Conservation (phyloP, 2,329 filamentous ascomycete species). For the Aspergillus clavatus region DNA sequence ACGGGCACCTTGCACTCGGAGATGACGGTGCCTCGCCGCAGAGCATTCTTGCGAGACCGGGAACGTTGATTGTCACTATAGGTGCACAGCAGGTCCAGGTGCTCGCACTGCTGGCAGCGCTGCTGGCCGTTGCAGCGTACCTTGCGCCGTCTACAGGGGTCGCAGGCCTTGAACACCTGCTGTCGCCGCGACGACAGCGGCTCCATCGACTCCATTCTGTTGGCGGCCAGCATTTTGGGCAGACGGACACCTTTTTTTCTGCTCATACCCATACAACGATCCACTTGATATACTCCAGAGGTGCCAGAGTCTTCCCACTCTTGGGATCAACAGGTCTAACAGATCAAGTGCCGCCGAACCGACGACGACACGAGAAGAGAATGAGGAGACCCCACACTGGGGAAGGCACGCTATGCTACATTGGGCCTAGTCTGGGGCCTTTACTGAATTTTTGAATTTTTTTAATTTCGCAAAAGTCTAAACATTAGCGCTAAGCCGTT, state of each 20-base stretch:
- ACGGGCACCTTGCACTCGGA: slow-evolving; percentile 32
- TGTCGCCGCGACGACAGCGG: too few species aligned
- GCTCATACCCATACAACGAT: too few species aligned
- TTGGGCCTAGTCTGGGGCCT: background rate
- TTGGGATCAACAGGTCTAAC: too few species aligned
- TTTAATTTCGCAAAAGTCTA: too few species aligned
- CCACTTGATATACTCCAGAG: too few species aligned
- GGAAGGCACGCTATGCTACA: background rate
- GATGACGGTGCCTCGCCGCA: slow-evolving; percentile 39
- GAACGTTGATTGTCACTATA: slow-evolving; percentile 34
- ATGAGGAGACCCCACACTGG: background rate
- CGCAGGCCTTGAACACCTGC: slow-evolving; percentile 36
- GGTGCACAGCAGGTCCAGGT: slow-evolving; percentile 44
- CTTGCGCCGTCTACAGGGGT: slow-evolving; percentile 45
- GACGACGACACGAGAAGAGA: too few species aligned
- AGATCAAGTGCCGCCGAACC: too few species aligned
- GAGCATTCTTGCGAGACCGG: slow-evolving; percentile 34
- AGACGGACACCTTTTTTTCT: too few species aligned
- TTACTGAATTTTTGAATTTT: background rate
- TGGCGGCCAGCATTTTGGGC: too few species aligned
- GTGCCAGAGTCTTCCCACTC: too few species aligned
- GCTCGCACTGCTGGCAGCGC: slow-evolving; percentile 41
- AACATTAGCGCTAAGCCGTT: background rate
- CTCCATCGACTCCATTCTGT: too few species aligned
- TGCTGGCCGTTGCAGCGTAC: slow-evolving; percentile 46